phyloP scores from a whole-genome alignment of 2,329 filamentous ascomycete genomes.

The Fusarium miscanthi region DNA sequence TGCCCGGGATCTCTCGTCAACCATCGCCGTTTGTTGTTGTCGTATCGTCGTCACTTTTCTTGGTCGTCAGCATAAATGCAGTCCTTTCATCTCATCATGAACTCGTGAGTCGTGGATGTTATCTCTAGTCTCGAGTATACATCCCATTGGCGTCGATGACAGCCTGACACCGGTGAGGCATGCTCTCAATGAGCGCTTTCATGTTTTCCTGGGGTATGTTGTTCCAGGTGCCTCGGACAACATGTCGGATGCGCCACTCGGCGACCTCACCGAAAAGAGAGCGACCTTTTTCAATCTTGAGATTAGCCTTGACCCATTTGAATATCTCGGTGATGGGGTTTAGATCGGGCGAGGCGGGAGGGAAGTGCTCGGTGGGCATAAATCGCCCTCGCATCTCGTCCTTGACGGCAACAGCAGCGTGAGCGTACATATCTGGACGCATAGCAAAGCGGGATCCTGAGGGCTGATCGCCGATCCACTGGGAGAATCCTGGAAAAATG shows the following conservation, averaged over 20 bases:
- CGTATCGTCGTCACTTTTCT: neutral
- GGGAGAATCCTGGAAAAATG: neutral
- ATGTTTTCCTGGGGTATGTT: neutral
- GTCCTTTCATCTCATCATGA: neutral
- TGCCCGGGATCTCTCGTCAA: neutral
- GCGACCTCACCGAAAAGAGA: neutral
- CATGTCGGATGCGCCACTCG: neutral
- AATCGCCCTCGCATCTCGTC: neutral
- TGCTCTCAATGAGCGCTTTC: constrained; percentile 10
- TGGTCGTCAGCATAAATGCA: neutral
- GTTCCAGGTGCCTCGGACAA: constrained; percentile 8
- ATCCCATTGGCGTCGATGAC: constrained; percentile 28
- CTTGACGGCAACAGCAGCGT: neutral
- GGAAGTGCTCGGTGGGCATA: constrained; percentile 11
- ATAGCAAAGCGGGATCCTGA: constrained; percentile 1
- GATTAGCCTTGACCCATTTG: neutral
- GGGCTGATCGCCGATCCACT: constrained; percentile 10
- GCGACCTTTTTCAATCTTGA: constrained; percentile 5
- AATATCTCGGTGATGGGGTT: constrained; percentile 23
- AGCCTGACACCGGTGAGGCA: constrained; percentile 28
- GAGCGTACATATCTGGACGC: neutral
- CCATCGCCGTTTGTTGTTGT: neutral
- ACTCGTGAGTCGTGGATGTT: neutral
- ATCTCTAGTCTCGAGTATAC: constrained; percentile 14
- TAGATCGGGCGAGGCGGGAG: constrained; percentile 25